Conservation (phyloP, 2,329 filamentous ascomycete genomes). For the Niveomyces coronatus region DNA sequence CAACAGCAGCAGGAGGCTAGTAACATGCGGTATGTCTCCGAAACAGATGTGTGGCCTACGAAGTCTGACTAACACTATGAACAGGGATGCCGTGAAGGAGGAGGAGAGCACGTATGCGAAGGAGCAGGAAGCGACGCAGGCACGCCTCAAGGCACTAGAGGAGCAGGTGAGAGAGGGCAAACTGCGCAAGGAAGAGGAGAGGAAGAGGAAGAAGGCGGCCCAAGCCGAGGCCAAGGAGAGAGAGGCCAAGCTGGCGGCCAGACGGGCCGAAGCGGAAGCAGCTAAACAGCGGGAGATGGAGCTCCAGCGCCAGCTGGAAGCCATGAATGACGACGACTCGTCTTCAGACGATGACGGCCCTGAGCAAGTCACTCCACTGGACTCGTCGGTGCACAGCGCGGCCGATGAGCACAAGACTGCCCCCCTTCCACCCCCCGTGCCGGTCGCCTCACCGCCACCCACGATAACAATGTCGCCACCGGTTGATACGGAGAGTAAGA, state of each 20-base stretch:
- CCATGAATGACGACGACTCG: constrained; percentile 60
- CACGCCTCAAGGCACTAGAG: constrained; percentile 78
- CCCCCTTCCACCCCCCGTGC: constrained; percentile 38
- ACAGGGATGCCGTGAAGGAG: constrained; percentile 59
- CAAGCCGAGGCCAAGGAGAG: constrained; percentile 80
- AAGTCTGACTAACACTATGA: constrained; percentile 19
- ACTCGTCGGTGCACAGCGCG: constrained; percentile 47
- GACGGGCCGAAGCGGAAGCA: constrained; percentile 84
- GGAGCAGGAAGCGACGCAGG: constrained; percentile 71
- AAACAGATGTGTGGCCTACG: background rate
- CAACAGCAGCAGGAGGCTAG: constrained; percentile 63
- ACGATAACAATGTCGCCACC: constrained; percentile 43
- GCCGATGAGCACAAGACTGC: constrained; percentile 40
- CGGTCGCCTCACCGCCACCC: constrained; percentile 37
- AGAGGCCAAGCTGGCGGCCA: constrained; percentile 71
- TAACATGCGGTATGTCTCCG: constrained; percentile 66
- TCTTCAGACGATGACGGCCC: constrained; percentile 76
- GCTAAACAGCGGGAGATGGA: constrained; percentile 84
- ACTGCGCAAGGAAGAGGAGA: constrained; percentile 92
- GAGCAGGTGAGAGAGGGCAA: constrained; percentile 92
- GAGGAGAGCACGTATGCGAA: constrained; percentile 73
- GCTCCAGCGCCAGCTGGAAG: constrained; percentile 75
- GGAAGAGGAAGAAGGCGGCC: constrained; percentile 81
- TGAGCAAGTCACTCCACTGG: constrained; percentile 54
- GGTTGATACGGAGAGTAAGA: constrained; percentile 70